Conservation (phyloP, 306 rosid species). For the Lathyrus aphaca region DNA sequence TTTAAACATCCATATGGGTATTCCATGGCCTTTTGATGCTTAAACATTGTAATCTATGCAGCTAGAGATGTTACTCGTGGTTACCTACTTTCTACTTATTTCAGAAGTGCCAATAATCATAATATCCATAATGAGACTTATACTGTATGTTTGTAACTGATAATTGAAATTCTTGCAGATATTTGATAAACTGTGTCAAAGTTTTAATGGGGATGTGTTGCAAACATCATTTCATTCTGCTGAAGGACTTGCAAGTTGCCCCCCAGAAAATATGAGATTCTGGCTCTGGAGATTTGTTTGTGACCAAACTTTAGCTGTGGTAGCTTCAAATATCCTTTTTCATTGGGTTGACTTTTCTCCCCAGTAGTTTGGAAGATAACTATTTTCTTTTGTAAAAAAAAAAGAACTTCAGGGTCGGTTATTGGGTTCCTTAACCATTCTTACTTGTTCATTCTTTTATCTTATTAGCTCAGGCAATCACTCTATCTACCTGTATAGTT, state of each 20-base stretch:
- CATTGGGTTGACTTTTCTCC: slow-evolving; percentile 21
- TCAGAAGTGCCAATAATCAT: slow-evolving; percentile 6
- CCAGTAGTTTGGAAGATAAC: slow-evolving; percentile 27
- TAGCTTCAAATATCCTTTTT: slow-evolving; percentile 93
- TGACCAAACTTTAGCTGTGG: slow-evolving; percentile 78
- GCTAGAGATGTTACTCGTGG: background rate
- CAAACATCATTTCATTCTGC: slow-evolving; percentile 90
- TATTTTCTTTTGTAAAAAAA: slow-evolving; percentile 30
- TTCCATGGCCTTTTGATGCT: slow-evolving; percentile 23
- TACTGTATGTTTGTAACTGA: slow-evolving; percentile 27
- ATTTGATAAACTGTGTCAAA: slow-evolving; percentile 97
- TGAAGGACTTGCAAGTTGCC: slow-evolving; percentile 82
- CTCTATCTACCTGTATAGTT: slow-evolving; percentile 92
- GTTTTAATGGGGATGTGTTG: slow-evolving; percentile 88
- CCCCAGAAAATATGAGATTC: slow-evolving; percentile 64
- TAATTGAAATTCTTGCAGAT: slow-evolving; percentile 67
- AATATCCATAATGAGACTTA: slow-evolving; percentile 23
- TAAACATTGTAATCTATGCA: slow-evolving; percentile 15
- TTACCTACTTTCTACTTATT: slow-evolving; percentile 20
- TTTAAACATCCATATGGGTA: slow-evolving; percentile 15
- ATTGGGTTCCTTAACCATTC: slow-evolving; percentile 72
- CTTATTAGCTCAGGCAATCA: slow-evolving; percentile 98
- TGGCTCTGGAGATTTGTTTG: slow-evolving; percentile 85
- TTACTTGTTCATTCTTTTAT: slow-evolving; percentile 88
- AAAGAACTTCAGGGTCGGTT: background rate